Conservation (phyloP, 495 filamentous ascomycete genomes). For the Aspergillus homomorphus region DNA sequence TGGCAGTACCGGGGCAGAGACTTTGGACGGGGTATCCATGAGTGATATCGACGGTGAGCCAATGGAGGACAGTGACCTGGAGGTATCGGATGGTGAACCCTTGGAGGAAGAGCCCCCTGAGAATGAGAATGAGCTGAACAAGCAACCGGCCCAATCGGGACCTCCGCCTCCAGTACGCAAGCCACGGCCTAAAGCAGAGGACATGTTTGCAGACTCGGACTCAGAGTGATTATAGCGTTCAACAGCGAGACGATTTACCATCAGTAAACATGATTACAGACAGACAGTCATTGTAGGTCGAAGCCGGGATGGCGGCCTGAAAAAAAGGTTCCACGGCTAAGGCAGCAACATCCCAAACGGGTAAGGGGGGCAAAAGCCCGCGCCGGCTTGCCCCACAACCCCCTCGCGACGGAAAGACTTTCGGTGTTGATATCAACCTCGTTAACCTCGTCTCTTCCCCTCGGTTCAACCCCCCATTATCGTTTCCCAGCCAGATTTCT, state of each 20-base stretch:
- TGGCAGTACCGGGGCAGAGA: conserved; percentile 20
- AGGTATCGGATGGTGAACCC: conserved; percentile 51
- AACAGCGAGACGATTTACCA: background rate
- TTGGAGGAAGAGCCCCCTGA: conserved; percentile 51
- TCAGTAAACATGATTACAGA: background rate
- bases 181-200: conserved; percentile 77
- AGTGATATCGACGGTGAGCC: conserved; percentile 50
- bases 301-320: background rate
- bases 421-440: conserved; percentile 8
- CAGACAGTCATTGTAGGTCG: background rate
- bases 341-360: background rate
- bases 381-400: conserved; percentile 17
- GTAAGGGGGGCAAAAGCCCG: background rate
- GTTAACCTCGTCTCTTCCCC: conserved; percentile 3
- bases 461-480: background rate
- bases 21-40: conserved; percentile 38
- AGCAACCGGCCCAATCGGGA: conserved; percentile 20
- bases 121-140: conserved; percentile 27
- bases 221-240: conserved; percentile 31
- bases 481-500: background rate
- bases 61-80: conserved; percentile 55
- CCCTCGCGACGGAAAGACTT: conserved; percentile 13
- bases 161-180: conserved; percentile 34
- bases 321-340: background rate
- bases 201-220: conserved; percentile 85